Percentiles rank a stretch among this genome's conserved stretches.
Evolutionary conservation across 2,329 filamentous ascomycete species (phyloP).

Genomic region (Aspergillus neotritici): DNA sequence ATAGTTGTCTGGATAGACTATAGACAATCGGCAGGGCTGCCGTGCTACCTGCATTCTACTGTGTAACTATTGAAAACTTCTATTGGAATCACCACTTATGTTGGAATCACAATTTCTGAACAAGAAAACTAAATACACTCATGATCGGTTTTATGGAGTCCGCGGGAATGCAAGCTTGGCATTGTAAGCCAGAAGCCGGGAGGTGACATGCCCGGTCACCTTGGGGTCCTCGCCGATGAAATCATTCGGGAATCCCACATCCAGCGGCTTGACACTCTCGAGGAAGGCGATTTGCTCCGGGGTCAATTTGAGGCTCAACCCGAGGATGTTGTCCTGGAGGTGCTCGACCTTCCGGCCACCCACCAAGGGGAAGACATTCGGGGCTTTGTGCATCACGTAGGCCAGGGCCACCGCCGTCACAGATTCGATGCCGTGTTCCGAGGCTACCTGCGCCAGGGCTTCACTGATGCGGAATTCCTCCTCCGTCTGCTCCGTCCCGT

Average conservation of each 20-base stretch:
- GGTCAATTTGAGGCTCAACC: constrained; percentile 42
- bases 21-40: no score
- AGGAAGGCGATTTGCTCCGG: constrained; percentile 61
- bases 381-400: constrained; percentile 67
- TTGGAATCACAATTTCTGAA: no score
- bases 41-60: no score
- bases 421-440: constrained; percentile 49
- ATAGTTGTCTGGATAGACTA: no score
- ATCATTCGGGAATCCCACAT: constrained; percentile 61
- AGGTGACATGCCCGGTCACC: constrained; percentile 10
- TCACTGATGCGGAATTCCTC: constrained; percentile 49
- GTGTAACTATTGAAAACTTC: no score
- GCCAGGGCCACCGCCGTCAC: constrained; percentile 64
- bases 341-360: constrained; percentile 66
- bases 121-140: neutral
- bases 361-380: constrained; percentile 69
- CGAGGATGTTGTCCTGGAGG: constrained; percentile 39
- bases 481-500: constrained; percentile 40
- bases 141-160: constrained; percentile 15
- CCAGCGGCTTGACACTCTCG: constrained; percentile 57
- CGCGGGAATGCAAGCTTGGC: constrained; percentile 18
- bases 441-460: constrained; percentile 57
- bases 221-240: constrained; percentile 44
- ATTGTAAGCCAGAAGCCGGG: constrained; percentile 4
- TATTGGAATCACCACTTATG: no score